Percentiles rank a stretch among this genome's conserved stretches.
These are phyloP conservation scores for Pseudogymnoascus sp. DNA, from an alignment of 2,329 filamentous ascomycete species.

Conservation along the genomic window DNA sequence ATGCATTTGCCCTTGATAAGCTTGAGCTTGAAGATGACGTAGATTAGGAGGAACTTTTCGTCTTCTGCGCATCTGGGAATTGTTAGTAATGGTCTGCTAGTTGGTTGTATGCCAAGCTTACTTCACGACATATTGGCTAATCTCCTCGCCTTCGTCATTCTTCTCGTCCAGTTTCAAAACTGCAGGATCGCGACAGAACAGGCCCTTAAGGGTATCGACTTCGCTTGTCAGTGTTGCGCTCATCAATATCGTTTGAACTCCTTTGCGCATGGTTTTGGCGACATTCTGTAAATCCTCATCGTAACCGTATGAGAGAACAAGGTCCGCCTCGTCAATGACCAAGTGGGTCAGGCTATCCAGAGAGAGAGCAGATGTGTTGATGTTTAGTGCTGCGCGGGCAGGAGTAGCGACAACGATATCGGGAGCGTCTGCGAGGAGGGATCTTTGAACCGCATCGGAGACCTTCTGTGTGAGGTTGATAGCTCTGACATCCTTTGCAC, in stretches of 20 bases:
- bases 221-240: conserved; percentile 87
- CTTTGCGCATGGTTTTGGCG: conserved; percentile 68
- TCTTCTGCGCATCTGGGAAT: conserved; percentile 72
- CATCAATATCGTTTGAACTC: conserved; percentile 85
- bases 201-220: conserved; percentile 71
- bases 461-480: conserved; percentile 88
- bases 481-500: conserved; percentile 71
- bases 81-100: conserved; percentile 14
- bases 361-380: conserved; percentile 63
- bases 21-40: conserved; percentile 91
- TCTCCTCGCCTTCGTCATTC: conserved; percentile 65
- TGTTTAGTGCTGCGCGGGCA: conserved; percentile 69
- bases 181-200: conserved; percentile 77
- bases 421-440: conserved; percentile 74
- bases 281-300: conserved; percentile 81
- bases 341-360: conserved; percentile 62
- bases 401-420: conserved; percentile 91
- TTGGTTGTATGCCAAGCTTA: conserved; percentile 30
- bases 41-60: conserved; percentile 88
- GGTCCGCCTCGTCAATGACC: conserved; percentile 88
- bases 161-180: conserved; percentile 76
- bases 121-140: conserved; percentile 84
- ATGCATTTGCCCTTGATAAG: conserved; percentile 89
- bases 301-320: conserved; percentile 90
- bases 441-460: conserved; percentile 78